Evolutionary conservation across 179 eudicot species (phyloP), one percentile per base, ranked within the genome.

Genomic region (Spinacia oleracea): DNA sequence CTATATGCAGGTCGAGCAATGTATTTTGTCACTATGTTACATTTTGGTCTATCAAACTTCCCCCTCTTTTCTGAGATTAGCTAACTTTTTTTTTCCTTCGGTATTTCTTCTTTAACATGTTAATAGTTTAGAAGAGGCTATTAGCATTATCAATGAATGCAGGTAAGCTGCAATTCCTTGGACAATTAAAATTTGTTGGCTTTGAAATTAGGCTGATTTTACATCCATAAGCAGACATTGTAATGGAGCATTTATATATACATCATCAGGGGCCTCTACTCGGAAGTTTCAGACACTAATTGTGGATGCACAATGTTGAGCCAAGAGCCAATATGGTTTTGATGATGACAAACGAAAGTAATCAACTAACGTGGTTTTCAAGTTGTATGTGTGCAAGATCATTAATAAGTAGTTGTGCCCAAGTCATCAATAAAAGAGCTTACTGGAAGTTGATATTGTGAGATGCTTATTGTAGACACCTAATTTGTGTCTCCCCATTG

Each of bases 271-370:
- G 75, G 88, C 83, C 62, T 90, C 90, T 80, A 95, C 98, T 34
- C 88, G 90, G 81, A 90, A 91, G 72, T 95, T 95, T 72, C 93
- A 91, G 84, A 86, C 82, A 34, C 92, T 90, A 55, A 88, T 95
- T 10, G 97, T 91, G 78, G 89, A 90, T 75, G 97, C 95, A 70
- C 97, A 93, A n/a, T n/a, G n/a, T n/a, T n/a, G n/a, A n/a, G n/a
- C n/a, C n/a, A n/a, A n/a, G n/a, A n/a, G n/a, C n/a, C n/a, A n/a
- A n/a, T n/a, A n/a, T n/a, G n/a, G n/a, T n/a, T n/a, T n/a, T n/a
- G n/a, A n/a, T n/a, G n/a, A n/a, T n/a, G n/a, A n/a, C n/a, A n/a
- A n/a, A n/a, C n/a, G n/a, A n/a, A n/a, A n/a, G n/a, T n/a, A n/a
- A n/a, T n/a, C n/a, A n/a, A n/a, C n/a, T n/a, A n/a, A n/a, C n/a